These are phyloP conservation scores for Sporisorium iseilematis-ciliati DNA, from an alignment of 1,284 basidiomycete genomes.

Conservation along the genomic window DNA sequence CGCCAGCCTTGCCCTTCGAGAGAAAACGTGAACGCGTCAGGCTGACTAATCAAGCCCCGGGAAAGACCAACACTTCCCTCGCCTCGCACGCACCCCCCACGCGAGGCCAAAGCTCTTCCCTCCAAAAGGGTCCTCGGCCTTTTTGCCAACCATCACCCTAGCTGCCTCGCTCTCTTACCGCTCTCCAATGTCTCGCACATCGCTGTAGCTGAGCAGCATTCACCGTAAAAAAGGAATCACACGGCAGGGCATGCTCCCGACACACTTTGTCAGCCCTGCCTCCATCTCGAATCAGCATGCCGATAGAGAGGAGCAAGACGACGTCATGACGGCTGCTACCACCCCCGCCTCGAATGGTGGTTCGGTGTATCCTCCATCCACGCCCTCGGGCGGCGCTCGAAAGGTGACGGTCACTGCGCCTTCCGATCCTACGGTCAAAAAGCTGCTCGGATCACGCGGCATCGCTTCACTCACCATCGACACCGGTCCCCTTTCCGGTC, in stretches of 20 bases:
- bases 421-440: conserved; percentile 15
- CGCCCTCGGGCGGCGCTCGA: neutral
- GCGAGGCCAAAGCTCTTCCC: conserved; percentile 2
- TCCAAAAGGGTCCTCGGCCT: neutral
- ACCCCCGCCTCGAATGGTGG: conserved; percentile 11
- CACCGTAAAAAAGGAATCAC: neutral
- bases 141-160: too few species aligned
- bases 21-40: conserved; percentile 13
- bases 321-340: conserved; percentile 19
- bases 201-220: conserved; percentile 1
- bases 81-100: conserved; percentile 13
- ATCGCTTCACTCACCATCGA: conserved; percentile 52
- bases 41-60: conserved; percentile 22
- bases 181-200: neutral
- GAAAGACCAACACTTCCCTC: conserved; percentile 30
- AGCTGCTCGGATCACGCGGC: conserved; percentile 33
- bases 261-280: conserved; percentile 38
- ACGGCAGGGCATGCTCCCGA: conserved; percentile 46
- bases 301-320: conserved; percentile 1
- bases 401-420: neutral
- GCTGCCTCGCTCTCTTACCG: neutral
- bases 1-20: neutral
- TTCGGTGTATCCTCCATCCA: conserved; percentile 23
- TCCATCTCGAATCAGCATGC: conserved; percentile 27
- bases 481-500: conserved; percentile 28